Evolutionary conservation across 495 filamentous ascomycete species (phyloP).

Genomic region (Aspergillus bridgeri): DNA sequence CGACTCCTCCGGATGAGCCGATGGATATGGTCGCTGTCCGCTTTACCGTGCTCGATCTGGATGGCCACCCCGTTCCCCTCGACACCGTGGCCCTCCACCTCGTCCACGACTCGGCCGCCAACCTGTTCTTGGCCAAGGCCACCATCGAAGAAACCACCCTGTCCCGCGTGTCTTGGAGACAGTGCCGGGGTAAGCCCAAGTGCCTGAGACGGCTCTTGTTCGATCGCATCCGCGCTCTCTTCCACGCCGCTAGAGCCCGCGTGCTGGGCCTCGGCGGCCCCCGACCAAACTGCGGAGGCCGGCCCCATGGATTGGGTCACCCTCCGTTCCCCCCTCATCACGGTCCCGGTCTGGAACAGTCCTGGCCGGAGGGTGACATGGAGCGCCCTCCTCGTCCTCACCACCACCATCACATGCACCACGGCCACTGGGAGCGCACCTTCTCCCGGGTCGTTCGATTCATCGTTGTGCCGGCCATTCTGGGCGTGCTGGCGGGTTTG

Average conservation of each 20-base stretch:
- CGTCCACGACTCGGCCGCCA: slow-evolving; percentile 34
- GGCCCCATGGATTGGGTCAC: slow-evolving; percentile 16
- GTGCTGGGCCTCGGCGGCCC: slow-evolving; percentile 28
- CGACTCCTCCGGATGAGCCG: slow-evolving; percentile 25
- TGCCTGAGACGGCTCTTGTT: slow-evolving; percentile 40
- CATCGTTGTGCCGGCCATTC: slow-evolving; percentile 43
- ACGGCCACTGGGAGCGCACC: slow-evolving; percentile 39
- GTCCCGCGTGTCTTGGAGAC: slow-evolving; percentile 36
- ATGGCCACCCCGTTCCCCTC: slow-evolving; percentile 46
- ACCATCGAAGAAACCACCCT: slow-evolving; percentile 36
- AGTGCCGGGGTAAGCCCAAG: slow-evolving; percentile 39
- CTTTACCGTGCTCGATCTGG: slow-evolving; percentile 49
- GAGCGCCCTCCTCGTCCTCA: slow-evolving; percentile 27
- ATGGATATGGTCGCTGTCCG: slow-evolving; percentile 37
- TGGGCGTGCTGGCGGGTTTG: slow-evolving; percentile 49
- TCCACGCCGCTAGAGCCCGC: slow-evolving; percentile 39
- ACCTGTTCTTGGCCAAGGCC: slow-evolving; percentile 36
- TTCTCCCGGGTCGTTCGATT: slow-evolving; percentile 48
- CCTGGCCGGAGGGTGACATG: slow-evolving; percentile 13
- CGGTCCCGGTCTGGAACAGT: slow-evolving; percentile 8
- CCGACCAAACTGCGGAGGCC: slow-evolving; percentile 24
- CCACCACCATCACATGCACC: slow-evolving; percentile 30
- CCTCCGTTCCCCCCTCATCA: slow-evolving; percentile 10
- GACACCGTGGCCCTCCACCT: slow-evolving; percentile 46
- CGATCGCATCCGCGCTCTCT: slow-evolving; percentile 35